A percentile compares a stretch with the other conserved stretches of the same genome.
Evolutionary conservation across 371 early-diverging fungal genomes (phyloP).

Genomic region (Homolaphlyctis polyrhiza): DNA sequence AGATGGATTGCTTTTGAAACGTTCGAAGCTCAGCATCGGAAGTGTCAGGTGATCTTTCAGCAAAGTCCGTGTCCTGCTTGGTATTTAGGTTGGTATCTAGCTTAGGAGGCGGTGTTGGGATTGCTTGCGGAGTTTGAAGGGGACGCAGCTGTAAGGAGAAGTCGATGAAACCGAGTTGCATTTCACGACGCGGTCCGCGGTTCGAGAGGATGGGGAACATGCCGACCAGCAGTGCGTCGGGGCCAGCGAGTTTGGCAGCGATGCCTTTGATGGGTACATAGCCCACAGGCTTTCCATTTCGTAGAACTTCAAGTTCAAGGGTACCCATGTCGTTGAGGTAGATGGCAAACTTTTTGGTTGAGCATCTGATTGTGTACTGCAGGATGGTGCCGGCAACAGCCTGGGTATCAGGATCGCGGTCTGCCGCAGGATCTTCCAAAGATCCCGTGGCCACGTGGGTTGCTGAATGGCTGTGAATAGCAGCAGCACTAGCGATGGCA

Average conservation of each 20-base stretch:
- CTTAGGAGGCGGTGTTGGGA: too few relatives aligned
- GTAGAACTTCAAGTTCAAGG: not conserved
- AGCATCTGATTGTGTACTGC: not conserved
- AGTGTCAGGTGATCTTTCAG: too few relatives aligned
- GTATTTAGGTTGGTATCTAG: too few relatives aligned
- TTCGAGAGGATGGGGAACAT: not conserved
- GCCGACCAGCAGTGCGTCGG: not conserved
- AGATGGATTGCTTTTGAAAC: too few relatives aligned
- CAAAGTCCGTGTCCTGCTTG: too few relatives aligned
- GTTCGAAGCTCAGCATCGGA: too few relatives aligned
- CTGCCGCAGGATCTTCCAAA: too few relatives aligned
- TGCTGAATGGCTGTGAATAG: too few relatives aligned
- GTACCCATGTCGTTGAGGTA: slow-evolving; percentile 2
- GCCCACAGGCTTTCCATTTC: not conserved
- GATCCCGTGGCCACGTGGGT: too few relatives aligned
- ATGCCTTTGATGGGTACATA: not conserved
- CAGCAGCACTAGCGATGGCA: not conserved
- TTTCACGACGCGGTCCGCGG: not conserved
- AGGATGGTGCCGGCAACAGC: not conserved
- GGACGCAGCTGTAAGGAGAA: not conserved
- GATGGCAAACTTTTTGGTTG: not conserved
- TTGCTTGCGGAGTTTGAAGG: not conserved
- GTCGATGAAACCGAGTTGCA: not conserved
- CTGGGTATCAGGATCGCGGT: too few relatives aligned
- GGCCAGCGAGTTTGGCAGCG: not conserved